These are phyloP conservation scores for Brassica incana DNA, from an alignment of 345 rosid species.

Conservation along the genomic window DNA sequence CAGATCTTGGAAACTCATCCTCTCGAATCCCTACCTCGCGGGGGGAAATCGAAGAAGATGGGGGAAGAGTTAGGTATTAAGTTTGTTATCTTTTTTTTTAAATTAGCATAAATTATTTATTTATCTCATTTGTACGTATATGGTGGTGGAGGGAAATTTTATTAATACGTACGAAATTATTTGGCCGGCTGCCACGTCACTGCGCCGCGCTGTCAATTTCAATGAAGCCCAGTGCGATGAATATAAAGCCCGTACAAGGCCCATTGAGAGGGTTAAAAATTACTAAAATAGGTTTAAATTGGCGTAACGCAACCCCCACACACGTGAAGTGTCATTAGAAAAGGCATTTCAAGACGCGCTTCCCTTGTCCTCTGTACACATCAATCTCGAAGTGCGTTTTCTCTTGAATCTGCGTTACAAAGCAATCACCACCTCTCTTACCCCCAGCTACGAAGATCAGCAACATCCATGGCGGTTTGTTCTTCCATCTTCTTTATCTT, in stretches of 20 bases:
- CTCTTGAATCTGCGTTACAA: slow-evolving; percentile 19
- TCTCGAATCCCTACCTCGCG: no score
- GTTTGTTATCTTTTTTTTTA: no score
- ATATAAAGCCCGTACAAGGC: neutral
- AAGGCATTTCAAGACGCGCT: slow-evolving; percentile 6
- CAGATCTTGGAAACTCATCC: no score
- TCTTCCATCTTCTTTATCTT: neutral
- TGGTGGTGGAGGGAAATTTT: no score
- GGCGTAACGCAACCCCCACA: slow-evolving; percentile 26
- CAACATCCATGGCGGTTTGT: slow-evolving; percentile 39
- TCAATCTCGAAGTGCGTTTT: slow-evolving; percentile 29
- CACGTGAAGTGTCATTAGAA: slow-evolving; percentile 26
- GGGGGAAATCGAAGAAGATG: no score
- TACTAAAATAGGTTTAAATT: slow-evolving; percentile 12
- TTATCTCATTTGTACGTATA: no score
- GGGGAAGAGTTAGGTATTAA: no score
- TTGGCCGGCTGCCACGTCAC: no score
- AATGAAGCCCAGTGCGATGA: neutral
- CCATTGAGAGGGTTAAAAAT: neutral
- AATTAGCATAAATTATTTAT: no score
- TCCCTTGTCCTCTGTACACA: slow-evolving; percentile 11
- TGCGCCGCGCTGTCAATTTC: neutral
- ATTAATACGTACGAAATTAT: no score
- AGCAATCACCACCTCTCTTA: slow-evolving; percentile 4
- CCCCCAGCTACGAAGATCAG: slow-evolving; percentile 19